Conservation (phyloP, 2,329 filamentous ascomycete species). For the Trichophyton mentagrophytes region DNA sequence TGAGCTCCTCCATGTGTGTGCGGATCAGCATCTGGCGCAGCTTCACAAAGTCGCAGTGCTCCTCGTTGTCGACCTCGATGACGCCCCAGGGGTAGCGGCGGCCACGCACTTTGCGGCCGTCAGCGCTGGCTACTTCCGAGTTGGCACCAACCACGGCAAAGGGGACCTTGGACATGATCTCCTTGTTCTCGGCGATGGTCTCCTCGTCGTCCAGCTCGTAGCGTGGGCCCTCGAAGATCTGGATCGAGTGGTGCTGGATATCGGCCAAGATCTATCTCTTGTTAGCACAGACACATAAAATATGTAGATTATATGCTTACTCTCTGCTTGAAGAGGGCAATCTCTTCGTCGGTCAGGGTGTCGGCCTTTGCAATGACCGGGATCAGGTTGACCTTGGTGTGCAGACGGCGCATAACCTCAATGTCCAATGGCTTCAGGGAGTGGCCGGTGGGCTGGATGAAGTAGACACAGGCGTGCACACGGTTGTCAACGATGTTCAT, state of each 20-base stretch:
- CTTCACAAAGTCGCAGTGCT: slow-evolving; percentile 99
- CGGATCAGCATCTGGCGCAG: slow-evolving; percentile 99
- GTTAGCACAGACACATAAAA: not conserved
- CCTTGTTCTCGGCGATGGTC: slow-evolving; percentile 98
- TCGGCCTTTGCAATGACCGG: slow-evolving; percentile 98
- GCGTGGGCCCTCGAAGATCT: slow-evolving; percentile 96
- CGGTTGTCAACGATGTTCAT: slow-evolving; percentile 99
- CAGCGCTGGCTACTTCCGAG: slow-evolving; percentile 77
- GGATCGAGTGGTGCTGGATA: slow-evolving; percentile 92
- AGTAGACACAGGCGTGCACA: slow-evolving; percentile 97
- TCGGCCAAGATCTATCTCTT: slow-evolving; percentile 72
- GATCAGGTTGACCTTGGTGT: slow-evolving; percentile 99
- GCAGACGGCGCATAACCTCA: slow-evolving; percentile 96
- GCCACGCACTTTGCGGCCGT: slow-evolving; percentile 90
- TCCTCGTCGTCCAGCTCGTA: slow-evolving; percentile 99
- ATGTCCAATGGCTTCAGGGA: slow-evolving; percentile 97
- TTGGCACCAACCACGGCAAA: slow-evolving; percentile 97
- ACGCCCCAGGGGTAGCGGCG: slow-evolving; percentile 96
- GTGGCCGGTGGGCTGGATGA: slow-evolving; percentile 97
- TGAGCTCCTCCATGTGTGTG: slow-evolving; percentile 99
- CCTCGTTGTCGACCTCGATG: slow-evolving; percentile 98
- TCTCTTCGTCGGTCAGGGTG: slow-evolving; percentile 94
- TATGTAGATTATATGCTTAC: slow-evolving; percentile 38
- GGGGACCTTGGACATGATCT: slow-evolving; percentile 99
- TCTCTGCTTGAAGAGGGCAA: slow-evolving; percentile 84